Evolutionary conservation across 208 protist species (phyloP).

Genomic region (Leishmania tropica): DNA sequence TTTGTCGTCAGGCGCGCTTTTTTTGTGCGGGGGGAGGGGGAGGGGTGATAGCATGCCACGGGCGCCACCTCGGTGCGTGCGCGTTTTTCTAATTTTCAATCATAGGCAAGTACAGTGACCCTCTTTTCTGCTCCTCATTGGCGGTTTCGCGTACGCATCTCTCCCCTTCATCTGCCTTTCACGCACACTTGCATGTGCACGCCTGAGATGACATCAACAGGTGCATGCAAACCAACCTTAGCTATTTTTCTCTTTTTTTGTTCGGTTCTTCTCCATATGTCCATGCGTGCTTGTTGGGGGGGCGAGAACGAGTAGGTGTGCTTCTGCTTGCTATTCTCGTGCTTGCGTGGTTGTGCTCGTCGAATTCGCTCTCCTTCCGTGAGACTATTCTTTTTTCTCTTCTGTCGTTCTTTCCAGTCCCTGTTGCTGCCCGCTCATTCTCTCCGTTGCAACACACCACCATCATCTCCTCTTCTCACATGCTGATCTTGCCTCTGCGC

Average conservation of each 20-base stretch:
- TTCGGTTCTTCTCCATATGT: neutral
- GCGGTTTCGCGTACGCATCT: neutral
- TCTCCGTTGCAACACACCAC: neutral
- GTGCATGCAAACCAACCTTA: neutral
- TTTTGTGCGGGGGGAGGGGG: neutral
- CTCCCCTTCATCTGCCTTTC: neutral
- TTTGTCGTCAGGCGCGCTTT: neutral
- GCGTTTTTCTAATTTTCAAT: neutral
- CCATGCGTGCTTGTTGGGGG: neutral
- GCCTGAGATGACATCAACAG: neutral
- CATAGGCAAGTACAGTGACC: neutral
- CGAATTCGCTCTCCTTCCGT: neutral
- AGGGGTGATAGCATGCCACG: neutral
- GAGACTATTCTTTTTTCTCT: conserved; percentile 9
- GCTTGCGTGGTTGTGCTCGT: neutral
- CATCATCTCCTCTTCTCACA: neutral
- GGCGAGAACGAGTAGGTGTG: neutral
- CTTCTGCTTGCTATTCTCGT: neutral
- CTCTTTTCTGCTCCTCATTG: neutral
- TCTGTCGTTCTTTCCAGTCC: neutral
- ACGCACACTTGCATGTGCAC: neutral
- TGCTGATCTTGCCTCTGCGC: neutral
- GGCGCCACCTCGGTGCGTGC: neutral
- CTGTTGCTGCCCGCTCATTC: conserved; percentile 1
- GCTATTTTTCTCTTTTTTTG: neutral